Conservation (phyloP, 768 basidiomycete species). For the Lanmaoa rubissima region DNA sequence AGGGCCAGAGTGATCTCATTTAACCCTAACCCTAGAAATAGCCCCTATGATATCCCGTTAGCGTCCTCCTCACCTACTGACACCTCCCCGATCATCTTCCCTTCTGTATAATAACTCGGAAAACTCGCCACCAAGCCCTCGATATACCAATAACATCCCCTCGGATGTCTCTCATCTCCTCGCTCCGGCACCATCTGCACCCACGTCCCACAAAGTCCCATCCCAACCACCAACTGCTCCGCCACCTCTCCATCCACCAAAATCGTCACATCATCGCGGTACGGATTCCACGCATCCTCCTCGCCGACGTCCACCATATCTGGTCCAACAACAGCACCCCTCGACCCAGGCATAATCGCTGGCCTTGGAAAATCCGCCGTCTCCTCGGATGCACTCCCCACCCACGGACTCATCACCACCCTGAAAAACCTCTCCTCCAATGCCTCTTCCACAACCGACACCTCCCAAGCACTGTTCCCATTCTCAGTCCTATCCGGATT, state of each 20-base stretch:
- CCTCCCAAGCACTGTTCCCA: background rate
- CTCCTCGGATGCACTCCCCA: slow-evolving; percentile 28
- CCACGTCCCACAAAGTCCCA: slow-evolving; percentile 38
- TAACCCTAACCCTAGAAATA: background rate
- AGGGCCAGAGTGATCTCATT: slow-evolving; percentile 24
- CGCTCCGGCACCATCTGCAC: slow-evolving; percentile 29
- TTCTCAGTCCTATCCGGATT: background rate
- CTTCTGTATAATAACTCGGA: slow-evolving; percentile 47
- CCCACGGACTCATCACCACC: slow-evolving; percentile 56
- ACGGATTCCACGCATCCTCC: slow-evolving; percentile 38
- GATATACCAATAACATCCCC: slow-evolving; percentile 52
- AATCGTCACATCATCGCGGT: slow-evolving; percentile 27
- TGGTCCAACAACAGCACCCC: slow-evolving; percentile 19
- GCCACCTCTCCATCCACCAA: slow-evolving; percentile 24
- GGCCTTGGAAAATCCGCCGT: slow-evolving; percentile 37
- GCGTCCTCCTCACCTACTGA: slow-evolving; percentile 5
- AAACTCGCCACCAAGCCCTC: slow-evolving; percentile 48
- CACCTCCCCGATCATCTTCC: background rate
- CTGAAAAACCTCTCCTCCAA: slow-evolving; percentile 42
- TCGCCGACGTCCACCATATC: background rate
- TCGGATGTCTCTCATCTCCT: slow-evolving; percentile 2
- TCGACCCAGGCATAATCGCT: slow-evolving; percentile 30
- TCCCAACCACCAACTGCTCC: slow-evolving; percentile 21
- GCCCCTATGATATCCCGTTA: background rate
- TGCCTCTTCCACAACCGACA: slow-evolving; percentile 39